Conservation (phyloP, 2,329 filamentous ascomycete species). For the Colletotrichum spaethianum region DNA sequence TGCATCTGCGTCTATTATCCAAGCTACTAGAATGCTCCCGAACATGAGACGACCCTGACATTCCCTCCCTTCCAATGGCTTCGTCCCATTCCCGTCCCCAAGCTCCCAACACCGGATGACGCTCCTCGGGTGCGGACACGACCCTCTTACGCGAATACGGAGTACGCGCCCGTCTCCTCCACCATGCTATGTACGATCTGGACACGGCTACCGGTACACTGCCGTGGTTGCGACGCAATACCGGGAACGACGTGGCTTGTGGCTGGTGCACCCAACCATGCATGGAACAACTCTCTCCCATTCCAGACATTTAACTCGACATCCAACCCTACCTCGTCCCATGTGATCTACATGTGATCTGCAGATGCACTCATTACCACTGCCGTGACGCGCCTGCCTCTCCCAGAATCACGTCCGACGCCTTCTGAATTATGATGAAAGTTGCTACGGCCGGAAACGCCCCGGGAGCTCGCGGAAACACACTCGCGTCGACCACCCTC, state of each 20-base stretch:
- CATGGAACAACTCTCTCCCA: constrained; percentile 13
- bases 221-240: constrained; percentile 25
- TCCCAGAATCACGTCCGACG: constrained; percentile 58
- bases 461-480: constrained; percentile 65
- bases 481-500: constrained; percentile 73
- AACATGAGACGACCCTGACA: constrained; percentile 27
- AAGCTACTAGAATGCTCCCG: constrained; percentile 26
- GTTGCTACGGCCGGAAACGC: constrained; percentile 54
- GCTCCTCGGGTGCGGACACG: constrained; percentile 20
- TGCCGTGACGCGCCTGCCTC: not conserved
- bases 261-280: constrained; percentile 19
- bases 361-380: not conserved
- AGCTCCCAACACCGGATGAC: constrained; percentile 16
- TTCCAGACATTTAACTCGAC: not conserved
- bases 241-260: constrained; percentile 30
- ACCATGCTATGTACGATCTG: not conserved
- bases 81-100: not conserved
- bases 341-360: not conserved
- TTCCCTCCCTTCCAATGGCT: constrained; percentile 10
- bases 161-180: not conserved
- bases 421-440: constrained; percentile 73
- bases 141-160: not conserved
- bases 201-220: not conserved
- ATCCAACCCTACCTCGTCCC: constrained; percentile 9
- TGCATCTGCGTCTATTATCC: not conserved